Percentiles rank a stretch among this genome's conserved stretches.
These are phyloP conservation scores for Fraxinus albicans DNA, from an alignment of 305 asterid species.

Conservation along the genomic window DNA sequence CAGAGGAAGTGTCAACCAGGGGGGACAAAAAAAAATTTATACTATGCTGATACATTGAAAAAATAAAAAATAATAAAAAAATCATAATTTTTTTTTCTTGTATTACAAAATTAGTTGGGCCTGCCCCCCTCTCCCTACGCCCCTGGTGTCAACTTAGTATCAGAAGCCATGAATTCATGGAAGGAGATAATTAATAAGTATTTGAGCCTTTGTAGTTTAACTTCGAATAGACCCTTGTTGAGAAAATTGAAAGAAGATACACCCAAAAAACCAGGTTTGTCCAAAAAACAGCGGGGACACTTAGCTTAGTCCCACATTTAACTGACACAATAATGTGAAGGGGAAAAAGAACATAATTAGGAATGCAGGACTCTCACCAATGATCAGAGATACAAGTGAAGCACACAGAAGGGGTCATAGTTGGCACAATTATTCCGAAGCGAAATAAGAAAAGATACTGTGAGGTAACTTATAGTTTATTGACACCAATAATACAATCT, in stretches of 20 bases:
- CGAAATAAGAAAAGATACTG: not conserved
- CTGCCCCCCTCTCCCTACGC: no score
- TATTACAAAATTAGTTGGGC: no score
- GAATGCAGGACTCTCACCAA: not conserved
- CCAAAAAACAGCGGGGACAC: not conserved
- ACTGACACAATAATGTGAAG: not conserved
- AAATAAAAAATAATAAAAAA: no score
- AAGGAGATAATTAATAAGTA: not conserved
- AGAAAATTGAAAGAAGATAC: not conserved
- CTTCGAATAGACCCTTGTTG: not conserved
- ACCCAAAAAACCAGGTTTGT: not conserved
- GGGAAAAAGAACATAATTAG: not conserved
- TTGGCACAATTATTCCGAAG: not conserved
- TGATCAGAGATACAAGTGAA: not conserved
- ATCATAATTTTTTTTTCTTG: no score
- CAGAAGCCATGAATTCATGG: not conserved
- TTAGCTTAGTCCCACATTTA: not conserved
- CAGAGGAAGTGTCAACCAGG: not conserved
- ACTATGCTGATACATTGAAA: no score
- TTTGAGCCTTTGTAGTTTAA: not conserved
- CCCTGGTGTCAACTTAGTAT: not conserved
- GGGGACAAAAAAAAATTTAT: no score
- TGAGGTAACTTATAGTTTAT: not conserved
- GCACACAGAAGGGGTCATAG: not conserved
- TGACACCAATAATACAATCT: not conserved